Conservation (phyloP, 768 basidiomycete genomes). For the Podaxis carcinomalis region DNA sequence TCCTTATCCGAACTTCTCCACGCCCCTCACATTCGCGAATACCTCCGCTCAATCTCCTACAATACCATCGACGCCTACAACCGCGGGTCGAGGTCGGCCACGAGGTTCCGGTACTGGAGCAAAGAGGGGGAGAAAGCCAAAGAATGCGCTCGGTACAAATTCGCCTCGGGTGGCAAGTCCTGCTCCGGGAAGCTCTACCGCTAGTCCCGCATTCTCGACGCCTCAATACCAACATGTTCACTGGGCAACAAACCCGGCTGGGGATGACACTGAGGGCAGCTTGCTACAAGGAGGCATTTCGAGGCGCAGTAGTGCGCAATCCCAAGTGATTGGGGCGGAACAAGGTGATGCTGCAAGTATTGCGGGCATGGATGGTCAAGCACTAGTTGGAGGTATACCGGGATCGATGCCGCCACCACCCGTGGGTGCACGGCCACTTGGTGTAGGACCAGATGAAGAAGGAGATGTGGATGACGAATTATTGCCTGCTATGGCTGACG, state of each 20-base stretch:
- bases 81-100: slow-evolving; percentile 27
- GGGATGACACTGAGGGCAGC: slow-evolving; percentile 6
- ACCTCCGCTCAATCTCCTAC: neutral
- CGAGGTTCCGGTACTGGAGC: slow-evolving; percentile 31
- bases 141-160: slow-evolving; percentile 27
- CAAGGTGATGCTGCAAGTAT: neutral
- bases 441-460: slow-evolving; percentile 37
- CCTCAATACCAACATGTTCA: slow-evolving; percentile 11
- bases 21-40: slow-evolving; percentile 1
- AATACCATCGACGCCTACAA: slow-evolving; percentile 21
- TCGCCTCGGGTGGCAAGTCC: slow-evolving; percentile 26
- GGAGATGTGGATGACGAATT: slow-evolving; percentile 77
- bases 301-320: slow-evolving; percentile 3
- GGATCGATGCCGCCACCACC: slow-evolving; percentile 16
- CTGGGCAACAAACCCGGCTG: neutral
- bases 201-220: slow-evolving; percentile 10
- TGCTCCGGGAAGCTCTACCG: slow-evolving; percentile 12
- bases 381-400: neutral
- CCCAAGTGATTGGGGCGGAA: slow-evolving; percentile 2
- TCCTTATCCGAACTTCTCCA: slow-evolving; percentile 7
- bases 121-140: slow-evolving; percentile 46
- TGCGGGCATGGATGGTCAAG: neutral
- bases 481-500: slow-evolving; percentile 82
- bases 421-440: slow-evolving; percentile 13
- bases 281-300: slow-evolving; percentile 9